phyloP scores from a whole-genome alignment of 257 asterid genomes.

The Ilex asprella region DNA sequence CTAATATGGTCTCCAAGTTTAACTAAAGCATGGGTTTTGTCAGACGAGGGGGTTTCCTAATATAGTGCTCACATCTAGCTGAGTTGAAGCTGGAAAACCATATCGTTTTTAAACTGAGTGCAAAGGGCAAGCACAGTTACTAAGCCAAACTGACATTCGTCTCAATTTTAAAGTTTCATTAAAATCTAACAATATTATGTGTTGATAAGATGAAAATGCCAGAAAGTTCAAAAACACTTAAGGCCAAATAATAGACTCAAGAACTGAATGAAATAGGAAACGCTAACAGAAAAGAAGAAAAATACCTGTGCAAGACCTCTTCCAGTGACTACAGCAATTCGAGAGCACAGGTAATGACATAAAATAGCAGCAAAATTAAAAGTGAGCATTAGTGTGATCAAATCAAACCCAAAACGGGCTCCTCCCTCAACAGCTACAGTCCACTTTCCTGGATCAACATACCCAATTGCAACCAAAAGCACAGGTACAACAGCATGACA shows the following conservation, averaged over 20 bases:
- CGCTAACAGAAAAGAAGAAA: slow-evolving; percentile 13
- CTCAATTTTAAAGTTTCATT: neutral
- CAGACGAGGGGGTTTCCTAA: too few relatives aligned
- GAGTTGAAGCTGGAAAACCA: too few relatives aligned
- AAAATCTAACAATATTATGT: too few relatives aligned
- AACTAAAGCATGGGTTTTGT: too few relatives aligned
- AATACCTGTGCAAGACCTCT: slow-evolving; percentile 82
- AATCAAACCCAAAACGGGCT: slow-evolving; percentile 72
- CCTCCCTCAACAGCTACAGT: slow-evolving; percentile 89
- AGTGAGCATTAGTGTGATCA: slow-evolving; percentile 48
- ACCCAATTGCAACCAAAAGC: slow-evolving; percentile 73
- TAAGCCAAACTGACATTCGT: neutral
- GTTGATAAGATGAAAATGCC: neutral
- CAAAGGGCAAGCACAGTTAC: too few relatives aligned
- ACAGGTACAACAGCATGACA: slow-evolving; percentile 76
- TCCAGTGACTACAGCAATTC: slow-evolving; percentile 74
- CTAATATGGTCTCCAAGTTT: too few relatives aligned
- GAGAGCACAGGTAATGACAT: slow-evolving; percentile 85
- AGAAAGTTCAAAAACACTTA: neutral
- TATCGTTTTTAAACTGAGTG: too few relatives aligned
- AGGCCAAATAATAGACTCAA: neutral
- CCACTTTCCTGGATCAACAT: slow-evolving; percentile 98
- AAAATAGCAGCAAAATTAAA: slow-evolving; percentile 64
- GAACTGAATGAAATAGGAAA: slow-evolving; percentile 5
- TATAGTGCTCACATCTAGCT: too few relatives aligned